Evolutionary conservation across 192 early-diverging fungal species (phyloP).

Genomic region (Rhizoclosmatium sp.): DNA sequence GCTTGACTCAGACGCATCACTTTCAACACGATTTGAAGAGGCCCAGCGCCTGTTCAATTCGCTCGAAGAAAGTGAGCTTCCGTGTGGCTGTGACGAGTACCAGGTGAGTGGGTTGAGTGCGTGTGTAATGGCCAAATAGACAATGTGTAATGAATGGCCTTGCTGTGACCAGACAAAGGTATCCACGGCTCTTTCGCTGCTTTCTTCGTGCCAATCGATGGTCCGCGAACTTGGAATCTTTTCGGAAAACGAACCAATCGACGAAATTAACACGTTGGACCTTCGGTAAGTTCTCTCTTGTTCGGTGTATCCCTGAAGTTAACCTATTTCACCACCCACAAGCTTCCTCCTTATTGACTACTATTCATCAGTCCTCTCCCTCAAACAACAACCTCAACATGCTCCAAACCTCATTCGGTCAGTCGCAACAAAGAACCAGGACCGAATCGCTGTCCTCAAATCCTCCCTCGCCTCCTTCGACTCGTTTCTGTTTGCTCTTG

Average conservation of each 20-base stretch:
- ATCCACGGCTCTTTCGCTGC: background rate
- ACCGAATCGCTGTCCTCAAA: background rate
- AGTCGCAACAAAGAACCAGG: background rate
- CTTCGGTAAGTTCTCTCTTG: slow-evolving; percentile 55
- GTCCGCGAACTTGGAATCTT: slow-evolving; percentile 75
- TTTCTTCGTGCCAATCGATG: slow-evolving; percentile 46
- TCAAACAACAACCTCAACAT: slow-evolving; percentile 4
- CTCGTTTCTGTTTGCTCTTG: slow-evolving; percentile 42
- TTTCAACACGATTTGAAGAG: slow-evolving; percentile 26
- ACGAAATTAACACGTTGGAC: slow-evolving; percentile 87
- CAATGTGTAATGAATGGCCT: background rate
- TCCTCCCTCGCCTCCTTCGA: slow-evolving; percentile 16
- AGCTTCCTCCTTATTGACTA: slow-evolving; percentile 35
- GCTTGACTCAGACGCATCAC: slow-evolving; percentile 22
- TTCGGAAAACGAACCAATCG: slow-evolving; percentile 85
- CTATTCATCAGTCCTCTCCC: slow-evolving; percentile 18
- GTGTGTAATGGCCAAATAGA: background rate
- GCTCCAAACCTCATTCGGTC: background rate
- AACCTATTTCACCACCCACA: background rate
- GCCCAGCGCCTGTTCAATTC: slow-evolving; percentile 19
- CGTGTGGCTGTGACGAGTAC: slow-evolving; percentile 22
- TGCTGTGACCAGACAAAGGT: slow-evolving; percentile 13
- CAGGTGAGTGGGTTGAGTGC: slow-evolving; percentile 9
- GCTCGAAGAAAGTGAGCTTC: slow-evolving; percentile 9
- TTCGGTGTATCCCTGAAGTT: background rate